phyloP scores from a whole-genome alignment of 2,329 filamentous ascomycete genomes.

The Cladophialophora chaetospira region DNA sequence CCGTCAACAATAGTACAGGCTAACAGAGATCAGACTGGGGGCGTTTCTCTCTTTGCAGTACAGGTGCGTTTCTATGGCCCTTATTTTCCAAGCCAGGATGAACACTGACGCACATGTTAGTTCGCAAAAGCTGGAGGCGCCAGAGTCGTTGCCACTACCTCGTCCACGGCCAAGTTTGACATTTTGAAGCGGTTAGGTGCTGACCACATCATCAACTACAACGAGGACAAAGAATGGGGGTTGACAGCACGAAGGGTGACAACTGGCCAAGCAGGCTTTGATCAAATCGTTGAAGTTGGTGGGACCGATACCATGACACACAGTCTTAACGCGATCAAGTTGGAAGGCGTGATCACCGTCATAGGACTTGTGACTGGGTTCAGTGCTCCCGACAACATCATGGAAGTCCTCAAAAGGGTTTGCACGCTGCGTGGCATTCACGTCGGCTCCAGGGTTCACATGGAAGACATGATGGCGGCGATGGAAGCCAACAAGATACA shows the following conservation, averaged over 20 bases:
- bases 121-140: constrained; percentile 55
- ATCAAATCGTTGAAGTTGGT: constrained; percentile 66
- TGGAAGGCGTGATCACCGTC: constrained; percentile 54
- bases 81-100: background rate
- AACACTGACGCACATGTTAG: constrained; percentile 11
- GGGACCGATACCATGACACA: constrained; percentile 61
- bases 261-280: constrained; percentile 56
- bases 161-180: constrained; percentile 55
- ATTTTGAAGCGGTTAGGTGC: constrained; percentile 59
- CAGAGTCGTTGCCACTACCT: constrained; percentile 61
- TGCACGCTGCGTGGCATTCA: constrained; percentile 60
- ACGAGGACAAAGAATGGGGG: constrained; percentile 60
- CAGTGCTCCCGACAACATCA: constrained; percentile 46
- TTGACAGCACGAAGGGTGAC: constrained; percentile 54
- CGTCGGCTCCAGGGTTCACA: constrained; percentile 58
- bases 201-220: constrained; percentile 63
- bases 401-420: constrained; percentile 50
- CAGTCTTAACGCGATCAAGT: constrained; percentile 49
- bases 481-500: constrained; percentile 62
- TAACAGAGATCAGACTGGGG: too few relatives aligned
- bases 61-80: background rate
- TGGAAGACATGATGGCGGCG: constrained; percentile 61
- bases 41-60: constrained; percentile 53
- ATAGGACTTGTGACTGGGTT: constrained; percentile 54
- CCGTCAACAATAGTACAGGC: too few relatives aligned